phyloP scores from a whole-genome alignment of 106 monocot genomes.

The Gastrodia elata region DNA sequence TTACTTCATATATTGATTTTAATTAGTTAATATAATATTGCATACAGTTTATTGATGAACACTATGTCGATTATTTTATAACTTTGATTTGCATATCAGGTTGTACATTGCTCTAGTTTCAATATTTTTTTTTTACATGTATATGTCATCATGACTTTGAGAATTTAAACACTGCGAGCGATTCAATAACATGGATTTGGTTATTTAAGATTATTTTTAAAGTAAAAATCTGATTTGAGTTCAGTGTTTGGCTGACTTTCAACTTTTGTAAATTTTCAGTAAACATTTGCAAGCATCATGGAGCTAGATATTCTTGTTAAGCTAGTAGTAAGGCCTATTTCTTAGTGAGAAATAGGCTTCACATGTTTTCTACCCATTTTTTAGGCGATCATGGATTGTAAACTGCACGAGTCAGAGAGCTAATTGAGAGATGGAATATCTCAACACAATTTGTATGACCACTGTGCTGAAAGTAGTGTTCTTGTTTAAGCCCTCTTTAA shows the following conservation, averaged over 20 bases:
- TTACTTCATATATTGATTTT: background rate
- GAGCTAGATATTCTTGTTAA: background rate
- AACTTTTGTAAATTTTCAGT: background rate
- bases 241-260: background rate
- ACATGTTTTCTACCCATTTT: no score
- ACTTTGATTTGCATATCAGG: background rate
- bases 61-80: background rate
- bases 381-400: slow-evolving; percentile 1
- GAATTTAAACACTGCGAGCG: background rate
- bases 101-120: background rate
- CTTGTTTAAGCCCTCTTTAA: background rate
- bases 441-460: background rate
- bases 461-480: background rate
- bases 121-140: background rate
- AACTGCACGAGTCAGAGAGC: no score
- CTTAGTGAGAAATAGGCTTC: no score
- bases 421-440: no score
- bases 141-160: background rate
- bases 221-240: background rate
- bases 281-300: background rate
- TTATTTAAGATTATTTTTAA: background rate
- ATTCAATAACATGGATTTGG: background rate
- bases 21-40: background rate
- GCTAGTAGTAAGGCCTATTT: background rate
- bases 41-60: background rate